Base-by-base conservation (phyloP, 352 stramenopile species). In the Globisporangium lucens region DNA sequence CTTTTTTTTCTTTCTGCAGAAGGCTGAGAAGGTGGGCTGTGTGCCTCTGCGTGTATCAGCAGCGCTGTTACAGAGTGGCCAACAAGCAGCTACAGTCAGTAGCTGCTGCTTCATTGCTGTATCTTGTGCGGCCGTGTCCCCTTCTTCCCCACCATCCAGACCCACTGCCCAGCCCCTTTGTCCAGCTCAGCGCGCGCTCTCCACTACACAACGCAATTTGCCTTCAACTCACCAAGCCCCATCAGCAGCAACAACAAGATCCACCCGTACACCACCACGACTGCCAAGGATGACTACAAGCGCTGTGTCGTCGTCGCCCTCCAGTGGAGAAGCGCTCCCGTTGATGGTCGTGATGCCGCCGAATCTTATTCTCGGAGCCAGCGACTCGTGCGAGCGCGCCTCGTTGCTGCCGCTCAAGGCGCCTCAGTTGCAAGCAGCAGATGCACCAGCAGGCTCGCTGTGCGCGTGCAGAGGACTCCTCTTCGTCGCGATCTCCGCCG, bases 401-500 rank as follows among this genome's bases (percentile, higher is more conserved):
- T 56, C 59, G 15, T 35, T 52, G 59, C 29, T 43, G 27, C 43
- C 59, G 6, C 43, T 51, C 43, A 51, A 51, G 17, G 43, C 2
- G 10, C 12, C 36, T 13, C 36, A 43, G 12, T 33, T 33, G 30
- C 36, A 13, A 65, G 24, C 43, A 2, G 2, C 30, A n/a, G 15
- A 20, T 15, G 22, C 51, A 3, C 53, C 29, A n/a, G 27, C 53
- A 41, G 17, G 53, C 27, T 59, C 29, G 17, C 29, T 59, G 53
- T 15, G 43, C 53, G 53, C 53, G 29, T 59, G 53, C 53, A 59
- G 53, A 41, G 53, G 53, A 15, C 12, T 59, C 53, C 41, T 59
- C 57, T 89, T 73, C 65, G 83, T 94, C 29, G 82, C 86, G 22
- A 61, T 83, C 47, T 94, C 86, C 47, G 83, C 86, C 41, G 78